Base-by-base conservation (phyloP, 1,139 yeast species). In the Lodderomyces elongisporus region DNA sequence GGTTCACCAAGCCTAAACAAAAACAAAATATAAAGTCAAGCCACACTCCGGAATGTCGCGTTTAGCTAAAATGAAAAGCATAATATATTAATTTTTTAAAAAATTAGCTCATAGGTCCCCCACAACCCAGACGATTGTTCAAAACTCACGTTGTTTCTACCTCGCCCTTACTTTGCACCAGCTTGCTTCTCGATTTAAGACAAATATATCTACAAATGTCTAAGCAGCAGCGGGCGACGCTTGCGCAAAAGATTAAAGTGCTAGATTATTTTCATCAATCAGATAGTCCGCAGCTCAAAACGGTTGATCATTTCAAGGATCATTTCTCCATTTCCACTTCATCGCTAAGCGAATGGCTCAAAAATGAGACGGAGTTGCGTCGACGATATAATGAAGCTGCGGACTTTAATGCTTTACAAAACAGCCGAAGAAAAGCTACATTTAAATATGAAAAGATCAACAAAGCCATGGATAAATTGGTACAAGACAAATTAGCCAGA, bases 281-380 rank as follows among this genome's bases (percentile, higher is more conserved):
- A 10, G 63, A 66, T 34, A 51, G 72, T 33, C 76, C 79, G 3
- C 81, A 76, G 46, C 73, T 70, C 60, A 78, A 71, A 43, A 73
- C 79, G 0, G 82, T 76, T 15, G 75, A 74, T 32, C 52, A 62
- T 30, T 76, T 66, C 52, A 69, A 65, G 41, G 56, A 68, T 33
- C 62, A 62, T 37, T 61, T 70, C 29, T 65, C 78, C 14, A 74
- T 76, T 12, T 71, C 78, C 12, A 74, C 81, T 1, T 72, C 78
- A 16, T 68, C 77, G 5, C 67, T 76, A 41, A 68, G 77, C 45
- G 82, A 75, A 48, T 76, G 83, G 82, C 48, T 76, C 23, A 74
- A 74, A 49, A 61, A 67, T 38, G 81, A 76, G 47, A 56, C 48
- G 4, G 76, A 74, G 17, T 53, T 74, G 27, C 49, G 81, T 14